Evolutionary conservation across 805 yeast species (phyloP).

Genomic region (Metschnikowia gelsemii): DNA sequence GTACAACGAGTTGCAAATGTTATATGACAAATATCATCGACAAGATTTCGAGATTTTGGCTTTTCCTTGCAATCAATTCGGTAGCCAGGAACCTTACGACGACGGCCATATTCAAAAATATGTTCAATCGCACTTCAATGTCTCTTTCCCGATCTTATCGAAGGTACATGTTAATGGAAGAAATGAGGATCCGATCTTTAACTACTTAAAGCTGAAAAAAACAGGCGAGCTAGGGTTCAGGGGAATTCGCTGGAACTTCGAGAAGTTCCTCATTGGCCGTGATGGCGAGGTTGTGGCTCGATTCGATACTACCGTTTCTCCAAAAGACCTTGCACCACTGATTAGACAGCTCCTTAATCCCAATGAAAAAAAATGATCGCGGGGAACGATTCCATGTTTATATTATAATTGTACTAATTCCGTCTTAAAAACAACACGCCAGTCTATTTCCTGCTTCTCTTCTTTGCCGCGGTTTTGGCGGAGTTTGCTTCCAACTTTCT

Average conservation of each 20-base stretch:
- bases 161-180: constrained; percentile 41
- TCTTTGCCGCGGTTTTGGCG: constrained; percentile 5
- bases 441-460: constrained; percentile 3
- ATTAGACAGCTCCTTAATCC: constrained; percentile 21
- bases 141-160: constrained; percentile 39
- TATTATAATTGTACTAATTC: not conserved
- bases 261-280: constrained; percentile 62
- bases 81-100: constrained; percentile 71
- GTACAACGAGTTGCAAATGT: constrained; percentile 63
- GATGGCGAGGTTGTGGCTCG: constrained; percentile 60
- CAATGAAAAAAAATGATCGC: not conserved
- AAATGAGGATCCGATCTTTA: constrained; percentile 29
- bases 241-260: constrained; percentile 75
- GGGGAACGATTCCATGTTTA: not conserved
- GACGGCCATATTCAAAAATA: constrained; percentile 34
- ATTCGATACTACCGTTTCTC: constrained; percentile 67
- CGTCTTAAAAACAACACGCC: not conserved
- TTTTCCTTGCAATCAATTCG: constrained; percentile 92
- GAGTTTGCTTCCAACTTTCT: constrained; percentile 5
- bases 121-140: constrained; percentile 27
- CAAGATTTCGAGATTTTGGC: constrained; percentile 70
- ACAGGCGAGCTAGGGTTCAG: constrained; percentile 36
- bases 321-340: constrained; percentile 49
- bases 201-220: constrained; percentile 28
- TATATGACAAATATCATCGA: constrained; percentile 63